A percentile compares a stretch with the other conserved stretches of the same genome.
These are phyloP conservation scores for Aureobasidium sp. DNA, from an alignment of 2,329 filamentous ascomycete species.

Conservation along the genomic window DNA sequence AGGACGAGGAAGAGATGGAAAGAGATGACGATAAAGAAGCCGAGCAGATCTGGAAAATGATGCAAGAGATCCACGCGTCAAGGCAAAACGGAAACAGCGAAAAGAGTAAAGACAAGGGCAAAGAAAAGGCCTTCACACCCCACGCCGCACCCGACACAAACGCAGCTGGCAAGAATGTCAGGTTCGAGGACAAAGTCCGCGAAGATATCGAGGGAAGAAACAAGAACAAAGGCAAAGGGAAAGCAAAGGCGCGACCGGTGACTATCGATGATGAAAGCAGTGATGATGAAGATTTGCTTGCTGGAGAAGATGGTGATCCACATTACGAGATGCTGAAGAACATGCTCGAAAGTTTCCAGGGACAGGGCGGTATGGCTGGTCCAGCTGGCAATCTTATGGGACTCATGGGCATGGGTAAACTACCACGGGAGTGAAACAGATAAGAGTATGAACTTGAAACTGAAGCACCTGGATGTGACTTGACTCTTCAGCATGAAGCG, in stretches of 20 bases:
- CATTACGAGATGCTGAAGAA: conserved; percentile 88
- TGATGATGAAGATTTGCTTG: conserved; percentile 36
- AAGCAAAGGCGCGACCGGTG: conserved; percentile 28
- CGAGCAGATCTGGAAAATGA: conserved; percentile 54
- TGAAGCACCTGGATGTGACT: not conserved
- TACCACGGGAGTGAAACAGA: conserved; percentile 49
- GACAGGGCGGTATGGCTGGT: conserved; percentile 75
- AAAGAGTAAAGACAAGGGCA: conserved; percentile 17
- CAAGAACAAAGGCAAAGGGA: conserved; percentile 13
- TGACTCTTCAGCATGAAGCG: not conserved
- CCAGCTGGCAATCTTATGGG: conserved; percentile 81
- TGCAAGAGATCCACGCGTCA: conserved; percentile 63
- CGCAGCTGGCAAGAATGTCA: conserved; percentile 12
- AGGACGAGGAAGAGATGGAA: conserved; percentile 33
- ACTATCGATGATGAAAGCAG: conserved; percentile 41
- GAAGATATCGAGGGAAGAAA: not conserved
- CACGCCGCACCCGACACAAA: not conserved
- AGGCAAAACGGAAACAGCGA: conserved; percentile 17
- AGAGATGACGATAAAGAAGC: conserved; percentile 54
- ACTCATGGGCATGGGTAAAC: conserved; percentile 65
- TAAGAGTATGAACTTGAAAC: not conserved
- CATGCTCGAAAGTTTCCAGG: conserved; percentile 84
- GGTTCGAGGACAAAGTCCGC: not conserved
- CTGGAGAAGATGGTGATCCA: conserved; percentile 54
- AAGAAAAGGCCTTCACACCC: conserved; percentile 21